A percentile compares a stretch with the other conserved stretches of the same genome.
Evolutionary conservation across 1,284 basidiomycete species (phyloP).

Genomic region (Fistulinella staudtii): DNA sequence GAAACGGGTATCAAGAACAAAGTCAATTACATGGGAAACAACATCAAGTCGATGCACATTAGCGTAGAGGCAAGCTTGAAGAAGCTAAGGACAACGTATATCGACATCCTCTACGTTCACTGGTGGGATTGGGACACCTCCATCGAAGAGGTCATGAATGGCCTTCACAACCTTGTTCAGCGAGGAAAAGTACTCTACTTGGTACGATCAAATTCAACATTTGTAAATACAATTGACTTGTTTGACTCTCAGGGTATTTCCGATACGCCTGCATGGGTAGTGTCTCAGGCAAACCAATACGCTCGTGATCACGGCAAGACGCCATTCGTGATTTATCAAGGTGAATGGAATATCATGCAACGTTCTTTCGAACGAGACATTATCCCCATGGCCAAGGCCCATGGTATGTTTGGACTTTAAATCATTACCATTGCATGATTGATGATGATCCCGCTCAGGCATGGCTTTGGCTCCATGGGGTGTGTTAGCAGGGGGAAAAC

Average conservation of each 20-base stretch:
- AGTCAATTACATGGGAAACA: slow-evolving; percentile 37
- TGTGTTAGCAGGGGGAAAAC: slow-evolving; percentile 32
- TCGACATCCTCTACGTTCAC: slow-evolving; percentile 37
- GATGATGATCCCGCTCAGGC: slow-evolving; percentile 4
- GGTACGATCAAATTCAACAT: no score
- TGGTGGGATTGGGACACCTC: slow-evolving; percentile 39
- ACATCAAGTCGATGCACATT: slow-evolving; percentile 29
- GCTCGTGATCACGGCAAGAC: slow-evolving; percentile 41
- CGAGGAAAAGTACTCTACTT: slow-evolving; percentile 46
- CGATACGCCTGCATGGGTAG: slow-evolving; percentile 42
- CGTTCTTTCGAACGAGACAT: slow-evolving; percentile 51
- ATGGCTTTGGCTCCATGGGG: slow-evolving; percentile 41
- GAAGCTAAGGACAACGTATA: slow-evolving; percentile 41
- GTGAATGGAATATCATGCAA: slow-evolving; percentile 46
- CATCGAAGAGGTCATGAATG: slow-evolving; percentile 44
- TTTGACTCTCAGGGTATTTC: slow-evolving; percentile 25
- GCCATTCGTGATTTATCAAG: slow-evolving; percentile 53
- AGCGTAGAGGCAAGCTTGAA: slow-evolving; percentile 35
- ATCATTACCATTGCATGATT: neutral
- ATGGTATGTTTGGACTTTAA: slow-evolving; percentile 28
- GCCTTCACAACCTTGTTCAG: slow-evolving; percentile 38
- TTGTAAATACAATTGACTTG: no score
- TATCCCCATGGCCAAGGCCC: slow-evolving; percentile 43
- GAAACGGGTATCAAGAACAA: slow-evolving; percentile 21
- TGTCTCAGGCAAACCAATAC: slow-evolving; percentile 37